phyloP scores from a whole-genome alignment of 148 eudicot species.

The Amaranthus hypochondriacus region DNA sequence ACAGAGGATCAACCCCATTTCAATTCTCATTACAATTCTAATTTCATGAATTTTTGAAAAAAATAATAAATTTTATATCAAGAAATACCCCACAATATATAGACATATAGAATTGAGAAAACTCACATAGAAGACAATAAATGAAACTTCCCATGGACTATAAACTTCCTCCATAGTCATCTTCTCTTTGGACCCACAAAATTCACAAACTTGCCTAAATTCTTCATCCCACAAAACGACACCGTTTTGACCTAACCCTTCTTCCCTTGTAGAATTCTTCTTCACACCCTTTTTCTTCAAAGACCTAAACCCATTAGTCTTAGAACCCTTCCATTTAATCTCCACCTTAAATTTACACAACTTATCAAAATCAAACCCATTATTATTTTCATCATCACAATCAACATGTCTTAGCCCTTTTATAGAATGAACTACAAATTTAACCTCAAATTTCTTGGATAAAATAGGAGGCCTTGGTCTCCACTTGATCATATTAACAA shows the following conservation, averaged over 20 bases:
- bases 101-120: neutral
- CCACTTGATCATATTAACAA: conserved; percentile 73
- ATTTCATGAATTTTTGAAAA: neutral
- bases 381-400: conserved; percentile 2
- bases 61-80: neutral
- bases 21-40: neutral
- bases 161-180: conserved; percentile 26
- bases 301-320: conserved; percentile 46
- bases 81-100: neutral
- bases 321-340: conserved; percentile 68
- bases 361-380: conserved; percentile 8
- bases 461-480: conserved; percentile 52
- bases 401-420: conserved; percentile 29
- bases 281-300: conserved; percentile 42
- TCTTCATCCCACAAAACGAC: conserved; percentile 60
- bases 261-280: conserved; percentile 43
- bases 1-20: conserved; percentile 4
- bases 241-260: conserved; percentile 35
- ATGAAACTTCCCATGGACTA: conserved; percentile 56
- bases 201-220: conserved; percentile 42
- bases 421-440: conserved; percentile 33
- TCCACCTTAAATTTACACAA: conserved; percentile 43
- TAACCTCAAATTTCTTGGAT: conserved; percentile 48
- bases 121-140: conserved; percentile 59
- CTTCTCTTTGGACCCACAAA: conserved; percentile 39